Conservation (phyloP, 2,329 filamentous ascomycete genomes). For the Trichophyton mentagrophytes region DNA sequence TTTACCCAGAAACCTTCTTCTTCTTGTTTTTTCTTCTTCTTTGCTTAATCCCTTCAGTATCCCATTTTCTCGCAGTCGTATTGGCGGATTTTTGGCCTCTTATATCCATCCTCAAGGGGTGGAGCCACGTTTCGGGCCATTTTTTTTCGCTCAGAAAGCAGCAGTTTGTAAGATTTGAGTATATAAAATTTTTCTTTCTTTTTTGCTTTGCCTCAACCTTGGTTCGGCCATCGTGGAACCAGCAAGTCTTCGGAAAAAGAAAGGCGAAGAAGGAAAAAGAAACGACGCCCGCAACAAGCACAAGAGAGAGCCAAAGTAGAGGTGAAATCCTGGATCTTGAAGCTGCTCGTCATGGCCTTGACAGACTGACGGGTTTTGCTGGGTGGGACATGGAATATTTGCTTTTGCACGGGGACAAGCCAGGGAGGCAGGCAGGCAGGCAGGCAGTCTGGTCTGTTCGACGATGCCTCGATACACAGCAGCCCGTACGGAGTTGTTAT, state of each 20-base stretch:
- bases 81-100: background rate
- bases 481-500: background rate
- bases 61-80: background rate
- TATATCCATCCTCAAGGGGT: conserved; percentile 13
- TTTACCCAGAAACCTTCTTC: background rate
- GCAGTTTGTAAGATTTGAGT: too few species aligned
- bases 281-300: background rate
- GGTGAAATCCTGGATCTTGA: background rate
- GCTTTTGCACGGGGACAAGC: background rate
- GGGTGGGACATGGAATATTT: background rate
- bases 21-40: background rate
- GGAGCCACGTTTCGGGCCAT: conserved; percentile 5
- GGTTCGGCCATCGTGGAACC: conserved; percentile 5
- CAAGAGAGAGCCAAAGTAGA: background rate
- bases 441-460: conserved; percentile 2
- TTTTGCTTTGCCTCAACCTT: background rate
- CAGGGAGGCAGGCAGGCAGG: background rate
- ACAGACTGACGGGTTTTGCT: conserved; percentile 1
- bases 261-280: background rate
- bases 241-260: background rate
- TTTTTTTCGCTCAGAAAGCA: background rate
- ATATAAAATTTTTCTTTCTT: background rate
- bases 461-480: conserved; percentile 1
- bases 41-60: background rate
- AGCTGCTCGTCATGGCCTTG: conserved; percentile 1